Conservation (phyloP, 1,284 basidiomycete genomes). For the Austroboletus niveus region DNA sequence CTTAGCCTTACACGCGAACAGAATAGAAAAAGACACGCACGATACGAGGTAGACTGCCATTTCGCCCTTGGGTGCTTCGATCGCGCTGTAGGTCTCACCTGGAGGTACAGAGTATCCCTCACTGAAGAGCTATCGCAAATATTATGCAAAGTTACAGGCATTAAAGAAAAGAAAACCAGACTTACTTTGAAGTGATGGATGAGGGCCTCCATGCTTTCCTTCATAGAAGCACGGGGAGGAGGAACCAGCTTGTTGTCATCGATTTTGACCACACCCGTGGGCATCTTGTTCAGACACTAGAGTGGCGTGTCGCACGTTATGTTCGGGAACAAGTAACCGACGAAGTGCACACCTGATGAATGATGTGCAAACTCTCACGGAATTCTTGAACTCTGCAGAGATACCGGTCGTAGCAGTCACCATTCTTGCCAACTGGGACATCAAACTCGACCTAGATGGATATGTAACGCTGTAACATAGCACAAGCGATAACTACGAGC, state of each 20-base stretch:
- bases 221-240: slow-evolving; percentile 97
- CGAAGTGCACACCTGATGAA: slow-evolving; percentile 60
- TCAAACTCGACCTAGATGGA: slow-evolving; percentile 88
- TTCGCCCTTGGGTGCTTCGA: slow-evolving; percentile 98
- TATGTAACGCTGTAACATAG: not conserved
- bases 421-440: slow-evolving; percentile 93
- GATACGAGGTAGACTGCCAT: slow-evolving; percentile 97
- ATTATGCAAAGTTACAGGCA: not conserved
- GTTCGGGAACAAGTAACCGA: not conserved
- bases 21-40: slow-evolving; percentile 39
- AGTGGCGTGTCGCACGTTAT: not conserved
- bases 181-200: slow-evolving; percentile 97
- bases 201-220: slow-evolving; percentile 97
- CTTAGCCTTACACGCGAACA: not conserved
- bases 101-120: slow-evolving; percentile 98
- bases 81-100: slow-evolving; percentile 95
- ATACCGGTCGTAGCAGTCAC: slow-evolving; percentile 97
- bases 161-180: slow-evolving; percentile 4
- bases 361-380: slow-evolving; percentile 91
- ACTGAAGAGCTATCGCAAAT: slow-evolving; percentile 70
- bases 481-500: not conserved
- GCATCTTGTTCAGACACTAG: slow-evolving; percentile 96
- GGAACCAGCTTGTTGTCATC: slow-evolving; percentile 98
- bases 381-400: slow-evolving; percentile 98
- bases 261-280: slow-evolving; percentile 88